Percentiles rank a stretch among this genome's conserved stretches.
These are phyloP conservation scores for Plasmodium gonderi DNA, from an alignment of 169 alveolate genomes.

Conservation along the genomic window DNA sequence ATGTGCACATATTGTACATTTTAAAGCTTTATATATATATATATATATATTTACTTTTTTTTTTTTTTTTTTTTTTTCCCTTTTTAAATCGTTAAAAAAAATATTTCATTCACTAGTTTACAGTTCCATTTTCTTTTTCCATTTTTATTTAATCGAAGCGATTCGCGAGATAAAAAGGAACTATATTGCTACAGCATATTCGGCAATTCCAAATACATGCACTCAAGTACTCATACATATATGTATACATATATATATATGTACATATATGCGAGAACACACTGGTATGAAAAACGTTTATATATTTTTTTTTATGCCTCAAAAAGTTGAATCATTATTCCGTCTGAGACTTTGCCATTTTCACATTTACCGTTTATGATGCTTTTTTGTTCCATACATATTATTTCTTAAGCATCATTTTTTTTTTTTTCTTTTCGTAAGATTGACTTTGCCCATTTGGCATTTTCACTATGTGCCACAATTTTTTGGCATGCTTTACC, in stretches of 20 bases:
- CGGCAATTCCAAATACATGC: no score
- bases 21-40: not conserved
- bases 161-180: no score
- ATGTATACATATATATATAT: no score
- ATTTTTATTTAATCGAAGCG: no score
- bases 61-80: not conserved
- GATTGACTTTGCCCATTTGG: not conserved
- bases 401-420: not conserved
- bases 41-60: not conserved
- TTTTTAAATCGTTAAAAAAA: not conserved
- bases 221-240: no score
- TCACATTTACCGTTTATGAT: not conserved
- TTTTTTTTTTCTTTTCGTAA: not conserved
- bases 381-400: not conserved
- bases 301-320: no score
- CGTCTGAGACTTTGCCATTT: no score
- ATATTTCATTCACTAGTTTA: not conserved
- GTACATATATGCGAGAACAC: no score
- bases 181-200: no score
- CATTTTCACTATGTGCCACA: not conserved
- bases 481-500: not conserved
- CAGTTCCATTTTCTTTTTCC: no score
- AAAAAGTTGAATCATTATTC: no score
- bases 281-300: no score
- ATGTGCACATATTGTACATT: not conserved